Conservation (phyloP, 305 asterid genomes). For the Lippia alba region DNA sequence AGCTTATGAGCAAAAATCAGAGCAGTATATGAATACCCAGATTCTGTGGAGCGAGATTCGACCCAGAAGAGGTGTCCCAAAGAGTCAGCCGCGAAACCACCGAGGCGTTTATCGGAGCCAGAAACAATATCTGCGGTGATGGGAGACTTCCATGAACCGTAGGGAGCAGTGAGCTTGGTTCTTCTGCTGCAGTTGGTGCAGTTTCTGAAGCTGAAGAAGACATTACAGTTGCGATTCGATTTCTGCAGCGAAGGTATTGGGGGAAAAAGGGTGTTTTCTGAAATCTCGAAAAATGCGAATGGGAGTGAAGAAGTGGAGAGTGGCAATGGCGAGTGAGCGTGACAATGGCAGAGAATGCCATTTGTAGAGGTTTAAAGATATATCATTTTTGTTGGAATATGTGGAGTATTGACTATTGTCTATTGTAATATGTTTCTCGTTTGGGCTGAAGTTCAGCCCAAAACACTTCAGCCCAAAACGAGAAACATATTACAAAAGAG, state of each 20-base stretch:
- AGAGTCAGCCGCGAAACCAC: constrained; percentile 73
- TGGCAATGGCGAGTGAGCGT: constrained; percentile 34
- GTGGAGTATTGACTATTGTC: no score
- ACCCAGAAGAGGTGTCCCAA: constrained; percentile 74
- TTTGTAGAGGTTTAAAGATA: neutral
- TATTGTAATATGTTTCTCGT: neutral
- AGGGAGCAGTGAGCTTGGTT: constrained; percentile 65
- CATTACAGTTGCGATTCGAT: constrained; percentile 23
- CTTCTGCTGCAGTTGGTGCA: constrained; percentile 33
- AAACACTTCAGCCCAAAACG: no score
- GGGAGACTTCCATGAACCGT: constrained; percentile 96
- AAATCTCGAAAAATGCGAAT: constrained; percentile 26
- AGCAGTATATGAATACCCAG: constrained; percentile 58
- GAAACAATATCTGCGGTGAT: constrained; percentile 86
- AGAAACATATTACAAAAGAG: no score
- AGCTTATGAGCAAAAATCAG: neutral
- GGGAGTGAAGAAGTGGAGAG: neutral
- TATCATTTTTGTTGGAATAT: neutral
- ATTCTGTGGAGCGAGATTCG: constrained; percentile 83
- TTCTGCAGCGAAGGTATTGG: constrained; percentile 18
- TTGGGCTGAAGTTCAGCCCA: no score
- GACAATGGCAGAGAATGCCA: constrained; percentile 39
- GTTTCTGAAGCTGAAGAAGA: constrained; percentile 42
- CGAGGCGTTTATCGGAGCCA: constrained; percentile 72
- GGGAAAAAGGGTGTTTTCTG: constrained; percentile 15